Percentiles rank a stretch among this genome's conserved stretches.
These are phyloP conservation scores for Sclerotinia sclerotiorum DNA, from an alignment of 2,329 filamentous ascomycete genomes.

Conservation along the genomic window DNA sequence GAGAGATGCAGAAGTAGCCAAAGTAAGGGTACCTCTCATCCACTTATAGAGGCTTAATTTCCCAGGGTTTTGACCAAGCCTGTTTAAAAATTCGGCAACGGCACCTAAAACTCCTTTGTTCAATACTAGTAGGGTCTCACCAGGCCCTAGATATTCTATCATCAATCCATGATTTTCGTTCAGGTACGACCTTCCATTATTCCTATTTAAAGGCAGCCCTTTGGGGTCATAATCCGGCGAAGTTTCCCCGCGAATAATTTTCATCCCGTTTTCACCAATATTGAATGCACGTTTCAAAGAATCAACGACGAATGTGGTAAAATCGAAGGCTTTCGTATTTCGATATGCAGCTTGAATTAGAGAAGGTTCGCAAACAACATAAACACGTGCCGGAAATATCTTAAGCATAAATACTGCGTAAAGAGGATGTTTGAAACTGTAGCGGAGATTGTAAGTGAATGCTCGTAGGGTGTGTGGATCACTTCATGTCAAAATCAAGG, in stretches of 20 bases:
- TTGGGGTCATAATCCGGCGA: constrained; percentile 35
- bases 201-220: constrained; percentile 33
- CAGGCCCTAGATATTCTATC: constrained; percentile 40
- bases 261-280: constrained; percentile 40
- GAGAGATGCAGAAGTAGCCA: constrained; percentile 45
- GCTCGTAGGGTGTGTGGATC: neutral
- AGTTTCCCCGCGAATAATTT: constrained; percentile 37
- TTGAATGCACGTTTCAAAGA: constrained; percentile 44
- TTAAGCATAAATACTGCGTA: constrained; percentile 47
- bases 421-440: constrained; percentile 30
- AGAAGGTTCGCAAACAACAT: constrained; percentile 47
- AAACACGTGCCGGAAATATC: constrained; percentile 47
- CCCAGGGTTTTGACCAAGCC: constrained; percentile 37
- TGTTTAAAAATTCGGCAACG: constrained; percentile 41
- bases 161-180: constrained; percentile 43
- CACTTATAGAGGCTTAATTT: constrained; percentile 44
- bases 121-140: constrained; percentile 43
- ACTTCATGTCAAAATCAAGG: neutral
- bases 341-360: constrained; percentile 46
- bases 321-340: constrained; percentile 44
- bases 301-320: constrained; percentile 46
- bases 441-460: constrained; percentile 25
- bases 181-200: constrained; percentile 40
- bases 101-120: constrained; percentile 43
- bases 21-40: constrained; percentile 44